Evolutionary conservation across 2,329 filamentous ascomycete species (phyloP), one percentile per base, ranked within the genome.

Genomic region (Talaromyces verruculosus): DNA sequence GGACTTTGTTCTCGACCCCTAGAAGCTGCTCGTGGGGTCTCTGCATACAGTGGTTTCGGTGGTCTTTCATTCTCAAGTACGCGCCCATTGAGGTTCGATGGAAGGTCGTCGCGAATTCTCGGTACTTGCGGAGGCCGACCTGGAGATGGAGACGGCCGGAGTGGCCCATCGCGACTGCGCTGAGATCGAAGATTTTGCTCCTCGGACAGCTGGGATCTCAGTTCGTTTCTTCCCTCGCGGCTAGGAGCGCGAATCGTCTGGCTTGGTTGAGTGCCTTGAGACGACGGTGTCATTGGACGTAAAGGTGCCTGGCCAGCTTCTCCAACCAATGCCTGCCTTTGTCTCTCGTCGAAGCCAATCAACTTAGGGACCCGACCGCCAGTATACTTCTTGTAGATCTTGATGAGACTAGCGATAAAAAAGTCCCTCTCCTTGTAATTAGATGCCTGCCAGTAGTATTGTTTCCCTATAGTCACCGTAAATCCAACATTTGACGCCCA

Each of bases 371-470:
- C 80, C 73, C 89, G 90, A 13, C 94, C 94, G 33, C 92, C 91
- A 0, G 95, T 98, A 76, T 98, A 99, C 79, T 98, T 99, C 72
- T 89, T 89, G 77, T 91, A 99, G 70, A 99, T 97, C 79, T 98
- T 99, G 74, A 98, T 88, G 71, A 98, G 81, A 78, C 93, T 97
- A 39, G 91, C 93, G 73, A 99, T 95, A 79, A 99, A 99, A 80
- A 98, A 98, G 76, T 97, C 94, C 83, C 97, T 98, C 80, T 99
- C 95, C 81, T 97, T 97, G 63, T 91, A 86, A 0, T 92, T 95
- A 69, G 92, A 89, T 39, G 95, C 93, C 78, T 96, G 88, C 95
- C 95, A 99, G 78, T 95, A 99, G 79, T 99, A 99, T 0, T 93
- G 91, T 78, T 99, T 99, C 30, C 91, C 90, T 33, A 99, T 86